These are phyloP conservation scores for Colletotrichum siamense DNA, from an alignment of 2,329 filamentous ascomycete species.

Conservation along the genomic window DNA sequence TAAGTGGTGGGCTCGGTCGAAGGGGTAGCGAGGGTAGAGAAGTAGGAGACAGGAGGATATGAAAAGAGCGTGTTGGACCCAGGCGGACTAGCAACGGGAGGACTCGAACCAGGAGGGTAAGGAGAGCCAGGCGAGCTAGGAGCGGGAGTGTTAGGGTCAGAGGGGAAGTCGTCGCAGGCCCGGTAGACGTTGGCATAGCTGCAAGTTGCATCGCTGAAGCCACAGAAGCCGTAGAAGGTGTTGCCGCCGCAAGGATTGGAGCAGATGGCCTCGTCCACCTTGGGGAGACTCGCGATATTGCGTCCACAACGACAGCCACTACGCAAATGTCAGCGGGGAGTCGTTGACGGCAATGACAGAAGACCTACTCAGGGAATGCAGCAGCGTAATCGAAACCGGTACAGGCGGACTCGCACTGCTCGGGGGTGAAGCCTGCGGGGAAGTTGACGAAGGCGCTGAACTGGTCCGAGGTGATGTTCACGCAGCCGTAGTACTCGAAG, in stretches of 20 bases:
- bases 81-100: not conserved
- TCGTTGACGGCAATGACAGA: accelerated
- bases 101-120: not conserved
- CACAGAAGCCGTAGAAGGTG: not conserved
- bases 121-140: not conserved
- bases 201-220: not conserved
- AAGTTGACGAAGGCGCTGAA: slow-evolving; percentile 11
- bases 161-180: not conserved
- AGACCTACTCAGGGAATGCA: slow-evolving; percentile 6
- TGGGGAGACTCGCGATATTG: not conserved
- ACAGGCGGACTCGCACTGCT: slow-evolving; percentile 20
- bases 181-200: slow-evolving; percentile 12
- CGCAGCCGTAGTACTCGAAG: slow-evolving; percentile 20
- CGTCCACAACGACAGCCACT: slow-evolving; percentile 19
- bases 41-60: not conserved
- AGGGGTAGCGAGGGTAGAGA: not conserved
- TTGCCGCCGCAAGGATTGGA: slow-evolving; percentile 2
- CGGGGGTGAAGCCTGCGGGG: slow-evolving; percentile 1
- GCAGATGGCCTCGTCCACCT: slow-evolving; percentile 9
- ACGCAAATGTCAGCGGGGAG: not conserved
- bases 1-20: not conserved
- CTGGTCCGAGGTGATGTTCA: not conserved
- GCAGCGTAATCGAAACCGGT: slow-evolving; percentile 9
- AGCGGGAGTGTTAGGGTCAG: not conserved
- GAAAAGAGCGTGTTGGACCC: not conserved